These are phyloP conservation scores for Lecanosticta acicola DNA, from an alignment of 2,329 filamentous ascomycete species.

Conservation along the genomic window DNA sequence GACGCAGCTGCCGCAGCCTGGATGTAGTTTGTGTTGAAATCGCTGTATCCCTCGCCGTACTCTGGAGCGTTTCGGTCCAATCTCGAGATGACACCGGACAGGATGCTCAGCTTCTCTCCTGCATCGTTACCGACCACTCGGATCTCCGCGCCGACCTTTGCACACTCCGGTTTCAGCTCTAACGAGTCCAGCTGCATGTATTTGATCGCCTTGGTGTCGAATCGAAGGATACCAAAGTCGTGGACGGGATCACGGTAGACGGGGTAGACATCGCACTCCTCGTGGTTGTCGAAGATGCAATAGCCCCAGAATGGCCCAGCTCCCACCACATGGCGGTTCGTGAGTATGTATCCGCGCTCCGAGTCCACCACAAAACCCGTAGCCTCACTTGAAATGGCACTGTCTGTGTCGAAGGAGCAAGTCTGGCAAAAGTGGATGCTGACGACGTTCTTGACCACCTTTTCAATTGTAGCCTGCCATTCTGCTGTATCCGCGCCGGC, in stretches of 20 bases:
- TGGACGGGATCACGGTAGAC: constrained; percentile 98
- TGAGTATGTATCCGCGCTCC: constrained; percentile 66
- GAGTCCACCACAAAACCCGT: constrained; percentile 98
- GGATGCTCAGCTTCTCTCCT: constrained; percentile 94
- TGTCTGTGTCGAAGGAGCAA: constrained; percentile 95
- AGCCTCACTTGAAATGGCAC: constrained; percentile 87
- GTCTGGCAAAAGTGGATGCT: constrained; percentile 99
- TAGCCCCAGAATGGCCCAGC: constrained; percentile 97
- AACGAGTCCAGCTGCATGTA: constrained; percentile 89
- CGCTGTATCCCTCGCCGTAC: constrained; percentile 95
- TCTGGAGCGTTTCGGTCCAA: constrained; percentile 95
- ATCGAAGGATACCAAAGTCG: constrained; percentile 94
- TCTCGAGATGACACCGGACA: constrained; percentile 94
- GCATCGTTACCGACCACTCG: constrained; percentile 97
- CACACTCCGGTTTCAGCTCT: constrained; percentile 75
- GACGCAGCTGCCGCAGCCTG: constrained; percentile 96
- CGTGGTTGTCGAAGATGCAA: constrained; percentile 97
- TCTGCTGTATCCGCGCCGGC: constrained; percentile 61
- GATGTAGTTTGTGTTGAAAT: constrained; percentile 96
- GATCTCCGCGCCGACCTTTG: constrained; percentile 85
- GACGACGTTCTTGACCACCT: constrained; percentile 89
- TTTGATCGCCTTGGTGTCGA: constrained; percentile 92
- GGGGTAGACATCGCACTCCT: constrained; percentile 88
- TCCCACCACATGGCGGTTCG: constrained; percentile 76
- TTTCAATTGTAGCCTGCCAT: constrained; percentile 94